These are phyloP conservation scores for Postia placenta DNA, from an alignment of 768 basidiomycete species.

Conservation along the genomic window DNA sequence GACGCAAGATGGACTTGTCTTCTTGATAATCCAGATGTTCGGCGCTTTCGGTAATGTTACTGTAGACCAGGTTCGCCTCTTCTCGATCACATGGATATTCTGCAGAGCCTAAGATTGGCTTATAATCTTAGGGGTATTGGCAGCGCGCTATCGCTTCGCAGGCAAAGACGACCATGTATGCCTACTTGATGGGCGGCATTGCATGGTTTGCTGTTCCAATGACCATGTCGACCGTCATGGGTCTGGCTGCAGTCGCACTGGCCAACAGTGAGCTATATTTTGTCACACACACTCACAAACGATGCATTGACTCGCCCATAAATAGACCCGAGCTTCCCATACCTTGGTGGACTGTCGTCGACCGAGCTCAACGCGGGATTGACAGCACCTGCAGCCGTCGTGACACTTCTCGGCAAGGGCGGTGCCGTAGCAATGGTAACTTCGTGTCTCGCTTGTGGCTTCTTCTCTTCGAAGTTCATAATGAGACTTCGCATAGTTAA, in stretches of 20 bases:
- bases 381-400: conserved; percentile 21
- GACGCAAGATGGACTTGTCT: background rate
- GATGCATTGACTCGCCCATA: no score
- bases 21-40: conserved; percentile 2
- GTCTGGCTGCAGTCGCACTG: conserved; percentile 21
- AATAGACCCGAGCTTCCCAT: conserved; percentile 1
- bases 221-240: conserved; percentile 29
- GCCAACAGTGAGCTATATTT: background rate
- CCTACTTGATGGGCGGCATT: conserved; percentile 28
- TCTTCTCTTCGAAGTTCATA: no score
- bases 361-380: conserved; percentile 17
- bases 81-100: no score
- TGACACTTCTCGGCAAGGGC: conserved; percentile 20
- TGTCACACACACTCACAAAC: background rate
- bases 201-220: conserved; percentile 31
- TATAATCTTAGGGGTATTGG: conserved; percentile 22
- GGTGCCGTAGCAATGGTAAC: conserved; percentile 20
- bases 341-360: conserved; percentile 1
- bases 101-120: no score
- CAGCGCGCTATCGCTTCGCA: conserved; percentile 27
- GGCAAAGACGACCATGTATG: conserved; percentile 23
- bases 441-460: no score
- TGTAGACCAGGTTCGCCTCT: background rate
- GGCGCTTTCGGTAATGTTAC: background rate
- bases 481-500: conserved; percentile 10